Evolutionary conservation across 2,329 filamentous ascomycete species (phyloP), one percentile per base, ranked within the genome.

Genomic region (Paraphaeosphaeria minitans): DNA sequence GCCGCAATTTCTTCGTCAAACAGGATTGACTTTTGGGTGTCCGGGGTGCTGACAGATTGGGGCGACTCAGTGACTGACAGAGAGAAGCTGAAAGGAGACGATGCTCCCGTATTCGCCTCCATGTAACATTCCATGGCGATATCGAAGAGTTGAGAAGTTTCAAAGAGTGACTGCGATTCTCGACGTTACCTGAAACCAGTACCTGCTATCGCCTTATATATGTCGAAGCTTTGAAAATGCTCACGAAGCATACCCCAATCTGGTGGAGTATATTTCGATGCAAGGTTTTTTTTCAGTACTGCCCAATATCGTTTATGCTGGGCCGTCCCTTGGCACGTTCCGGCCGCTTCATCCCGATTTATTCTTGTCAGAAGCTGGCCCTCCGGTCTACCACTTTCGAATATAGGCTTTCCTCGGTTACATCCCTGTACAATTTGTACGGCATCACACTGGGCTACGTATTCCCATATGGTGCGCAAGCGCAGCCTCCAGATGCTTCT

Each of bases 1-100:
- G 77, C 75, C 6, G 77, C 64, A 45, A 78, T 71, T 64, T 79
- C 77, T 77, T 82, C 79, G 78, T 82, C 79, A 63, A 82, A 82
- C 47, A 82, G 67, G 29, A 79, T 70, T 27, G 79, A 81, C 42
- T 70, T 73, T 55, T 81, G 75, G 33, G 81, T 82, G 51, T 73
- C 76, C 24, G 81, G 81, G n/a, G 80, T 82, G 56, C 75, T 71
- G 54, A 71, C 52, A 53, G 63, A 62, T n/a, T 70, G 71, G 10
- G 68, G 66, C 14, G 69, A 68, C 41, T 58, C 61, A 8, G 63
- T 55, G 14, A 63, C 61, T 31, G 70, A 75, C 54, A 68, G 54
- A 7, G 72, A 72, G 22, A 66, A 75, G 29, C 62, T 65, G 19
- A 70, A 75, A 24, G 63, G 67, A 39, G 70, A 71, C 27, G 72